A percentile compares a stretch with the other conserved stretches of the same genome.
Evolutionary conservation across 1,139 yeast species (phyloP).

Genomic region (Lodderomyces margitis): DNA sequence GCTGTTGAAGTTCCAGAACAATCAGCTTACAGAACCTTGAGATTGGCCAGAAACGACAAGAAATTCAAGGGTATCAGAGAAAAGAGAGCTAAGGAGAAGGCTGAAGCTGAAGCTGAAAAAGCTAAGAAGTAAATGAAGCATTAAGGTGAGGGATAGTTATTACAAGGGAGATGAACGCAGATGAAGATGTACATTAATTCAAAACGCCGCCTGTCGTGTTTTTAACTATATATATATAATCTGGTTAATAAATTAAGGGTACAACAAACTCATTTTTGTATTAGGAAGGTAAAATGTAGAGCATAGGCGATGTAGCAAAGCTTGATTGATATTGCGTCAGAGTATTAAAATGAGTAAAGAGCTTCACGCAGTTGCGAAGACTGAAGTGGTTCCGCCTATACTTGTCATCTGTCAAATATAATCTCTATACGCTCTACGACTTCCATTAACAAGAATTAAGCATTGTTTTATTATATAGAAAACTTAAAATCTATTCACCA

Average conservation of each 20-base stretch:
- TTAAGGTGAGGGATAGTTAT: conserved; percentile 1
- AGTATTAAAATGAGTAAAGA: too few species aligned
- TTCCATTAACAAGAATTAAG: not conserved
- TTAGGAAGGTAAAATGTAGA: not conserved
- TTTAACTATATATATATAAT: conserved; percentile 5
- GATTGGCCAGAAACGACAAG: conserved; percentile 93
- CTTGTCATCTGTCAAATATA: not conserved
- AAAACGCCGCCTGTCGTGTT: conserved; percentile 2
- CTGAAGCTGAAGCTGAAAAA: conserved; percentile 99
- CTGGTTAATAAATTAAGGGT: conserved; percentile 3
- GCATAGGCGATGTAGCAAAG: too few species aligned
- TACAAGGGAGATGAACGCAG: conserved; percentile 1
- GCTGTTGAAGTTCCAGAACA: conserved; percentile 84
- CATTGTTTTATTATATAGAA: not conserved
- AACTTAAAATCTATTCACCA: not conserved
- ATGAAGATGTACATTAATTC: conserved; percentile 4
- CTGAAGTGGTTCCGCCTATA: too few species aligned
- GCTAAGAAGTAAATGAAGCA: conserved; percentile 65
- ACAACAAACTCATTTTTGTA: conserved; percentile 4
- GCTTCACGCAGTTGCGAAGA: not conserved
- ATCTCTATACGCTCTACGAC: not conserved
- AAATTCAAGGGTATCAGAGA: conserved; percentile 93
- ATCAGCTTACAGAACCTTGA: conserved; percentile 93
- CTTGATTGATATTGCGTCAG: too few species aligned
- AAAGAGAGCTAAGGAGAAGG: conserved; percentile 94